Conservation (phyloP, 192 early-diverging fungal genomes). For the Coemansia umbellata region DNA sequence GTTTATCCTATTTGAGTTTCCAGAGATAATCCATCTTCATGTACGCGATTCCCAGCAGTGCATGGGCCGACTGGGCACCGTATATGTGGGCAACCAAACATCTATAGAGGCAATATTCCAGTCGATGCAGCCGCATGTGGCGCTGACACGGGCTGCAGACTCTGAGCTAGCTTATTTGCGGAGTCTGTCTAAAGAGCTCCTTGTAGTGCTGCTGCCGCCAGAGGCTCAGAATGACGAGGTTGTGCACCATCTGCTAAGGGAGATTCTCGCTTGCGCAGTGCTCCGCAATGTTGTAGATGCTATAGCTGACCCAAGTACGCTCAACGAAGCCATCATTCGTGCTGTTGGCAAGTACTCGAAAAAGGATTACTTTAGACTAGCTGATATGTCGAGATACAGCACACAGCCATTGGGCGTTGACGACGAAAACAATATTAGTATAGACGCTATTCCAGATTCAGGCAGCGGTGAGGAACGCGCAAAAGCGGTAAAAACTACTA, state of each 20-base stretch:
- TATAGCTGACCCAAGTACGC: conserved; percentile 37
- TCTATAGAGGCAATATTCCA: conserved; percentile 47
- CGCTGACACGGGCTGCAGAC: conserved; percentile 37
- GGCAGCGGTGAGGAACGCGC: neutral
- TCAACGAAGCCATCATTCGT: conserved; percentile 46
- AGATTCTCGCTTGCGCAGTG: conserved; percentile 50
- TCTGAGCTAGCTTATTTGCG: conserved; percentile 47
- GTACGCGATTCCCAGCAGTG: conserved; percentile 44
- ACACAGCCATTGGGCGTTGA: conserved; percentile 40
- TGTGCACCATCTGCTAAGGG: conserved; percentile 39
- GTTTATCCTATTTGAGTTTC: conserved; percentile 38
- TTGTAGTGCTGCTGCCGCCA: conserved; percentile 39
- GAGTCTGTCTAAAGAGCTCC: conserved; percentile 32
- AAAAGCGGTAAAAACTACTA: neutral
- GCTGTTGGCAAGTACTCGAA: conserved; percentile 39
- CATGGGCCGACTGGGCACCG: conserved; percentile 35
- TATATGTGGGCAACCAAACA: conserved; percentile 36
- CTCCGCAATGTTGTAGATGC: conserved; percentile 45
- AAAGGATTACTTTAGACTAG: conserved; percentile 36
- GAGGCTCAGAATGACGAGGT: conserved; percentile 44
- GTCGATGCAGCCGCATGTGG: conserved; percentile 50
- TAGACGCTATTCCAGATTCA: neutral
- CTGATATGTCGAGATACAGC: conserved; percentile 42
- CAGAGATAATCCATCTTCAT: conserved; percentile 43
- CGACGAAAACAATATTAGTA: conserved; percentile 1